Evolutionary conservation across 495 filamentous ascomycete species (phyloP).

Genomic region (Xylaria acuta): DNA sequence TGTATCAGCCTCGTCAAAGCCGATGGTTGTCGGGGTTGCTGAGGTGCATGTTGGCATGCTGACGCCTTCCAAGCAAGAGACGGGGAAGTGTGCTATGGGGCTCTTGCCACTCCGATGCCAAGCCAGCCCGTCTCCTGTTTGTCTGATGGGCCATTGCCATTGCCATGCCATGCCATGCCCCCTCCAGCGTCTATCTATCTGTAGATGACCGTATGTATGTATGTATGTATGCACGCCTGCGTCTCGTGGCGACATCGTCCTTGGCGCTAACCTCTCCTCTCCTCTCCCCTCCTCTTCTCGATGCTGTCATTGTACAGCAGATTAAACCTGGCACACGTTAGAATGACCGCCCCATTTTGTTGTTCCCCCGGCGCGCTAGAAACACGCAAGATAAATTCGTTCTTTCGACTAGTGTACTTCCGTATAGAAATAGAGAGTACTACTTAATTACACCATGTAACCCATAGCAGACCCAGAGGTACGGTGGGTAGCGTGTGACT

Average conservation of each 20-base stretch:
- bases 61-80: not conserved
- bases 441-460: too few relatives aligned
- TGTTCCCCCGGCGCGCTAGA: not conserved
- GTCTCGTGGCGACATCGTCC: not conserved
- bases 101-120: slow-evolving; percentile 1
- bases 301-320: slow-evolving; percentile 14
- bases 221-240: not conserved
- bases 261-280: not conserved
- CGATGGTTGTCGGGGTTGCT: not conserved
- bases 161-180: too few relatives aligned
- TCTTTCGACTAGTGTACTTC: too few relatives aligned
- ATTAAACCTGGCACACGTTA: not conserved
- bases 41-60: not conserved
- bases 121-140: not conserved
- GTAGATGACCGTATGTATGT: not conserved
- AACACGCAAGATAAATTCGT: not conserved
- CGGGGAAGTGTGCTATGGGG: not conserved
- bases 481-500: not conserved
- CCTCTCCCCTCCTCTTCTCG: not conserved
- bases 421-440: too few relatives aligned
- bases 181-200: not conserved
- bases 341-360: not conserved
- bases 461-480: not conserved
- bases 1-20: slow-evolving; percentile 1
- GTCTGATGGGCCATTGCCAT: not conserved